These are phyloP conservation scores for Hamamelis virginiana DNA, from an alignment of 164 flowering plant genomes.

Conservation along the genomic window DNA sequence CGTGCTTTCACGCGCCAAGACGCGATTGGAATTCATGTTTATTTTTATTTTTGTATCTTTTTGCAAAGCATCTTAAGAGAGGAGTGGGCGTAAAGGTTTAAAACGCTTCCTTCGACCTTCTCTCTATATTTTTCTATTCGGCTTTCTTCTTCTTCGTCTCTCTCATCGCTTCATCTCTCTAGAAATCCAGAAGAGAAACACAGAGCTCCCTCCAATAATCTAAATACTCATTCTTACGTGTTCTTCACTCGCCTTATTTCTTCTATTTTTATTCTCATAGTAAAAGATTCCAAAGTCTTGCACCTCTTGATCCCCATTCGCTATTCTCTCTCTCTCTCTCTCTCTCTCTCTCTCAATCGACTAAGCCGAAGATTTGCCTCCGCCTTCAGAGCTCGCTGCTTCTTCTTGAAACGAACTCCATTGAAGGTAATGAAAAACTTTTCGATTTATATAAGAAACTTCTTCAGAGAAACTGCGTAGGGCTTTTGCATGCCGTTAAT, in stretches of 20 bases:
- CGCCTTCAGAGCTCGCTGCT: not conserved
- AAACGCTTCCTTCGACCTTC: not conserved
- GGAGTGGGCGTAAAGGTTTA: not conserved
- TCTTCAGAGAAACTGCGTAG: not conserved
- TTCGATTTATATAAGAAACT: not conserved
- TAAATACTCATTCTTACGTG: slow-evolving; percentile 7
- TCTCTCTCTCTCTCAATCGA: not conserved
- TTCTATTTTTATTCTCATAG: not conserved
- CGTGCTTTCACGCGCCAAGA: too few species aligned
- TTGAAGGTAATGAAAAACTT: not conserved
- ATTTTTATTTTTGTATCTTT: too few species aligned
- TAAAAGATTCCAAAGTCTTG: not conserved
- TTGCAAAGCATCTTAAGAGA: too few species aligned
- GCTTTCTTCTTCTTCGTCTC: not conserved
- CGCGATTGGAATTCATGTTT: too few species aligned
- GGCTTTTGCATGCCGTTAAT: slow-evolving; percentile 9
- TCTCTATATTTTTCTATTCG: not conserved
- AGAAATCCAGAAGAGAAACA: not conserved
- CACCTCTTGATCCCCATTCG: slow-evolving; percentile 16
- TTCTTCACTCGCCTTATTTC: slow-evolving; percentile 3
- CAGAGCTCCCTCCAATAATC: slow-evolving; percentile 19
- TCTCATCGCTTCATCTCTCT: not conserved
- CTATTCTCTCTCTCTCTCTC: not conserved
- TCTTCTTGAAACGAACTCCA: not conserved
- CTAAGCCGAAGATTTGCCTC: not conserved